Conservation (phyloP, 2,329 filamentous ascomycete species). For the Trichoderma sp. region DNA sequence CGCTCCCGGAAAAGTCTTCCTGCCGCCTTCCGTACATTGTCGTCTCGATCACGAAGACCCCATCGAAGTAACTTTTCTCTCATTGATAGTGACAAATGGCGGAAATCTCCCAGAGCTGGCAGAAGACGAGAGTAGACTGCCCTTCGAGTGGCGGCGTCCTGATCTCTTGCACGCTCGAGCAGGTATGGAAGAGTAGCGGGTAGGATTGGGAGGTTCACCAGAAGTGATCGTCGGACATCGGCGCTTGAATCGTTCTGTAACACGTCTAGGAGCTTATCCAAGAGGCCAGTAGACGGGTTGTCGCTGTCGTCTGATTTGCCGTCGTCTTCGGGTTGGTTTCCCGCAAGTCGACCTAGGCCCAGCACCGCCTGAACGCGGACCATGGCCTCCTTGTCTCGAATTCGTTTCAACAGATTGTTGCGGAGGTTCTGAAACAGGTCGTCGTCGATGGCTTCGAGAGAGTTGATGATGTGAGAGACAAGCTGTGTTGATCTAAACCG, state of each 20-base stretch:
- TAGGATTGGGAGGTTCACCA: slow-evolving; percentile 86
- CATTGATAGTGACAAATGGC: slow-evolving; percentile 89
- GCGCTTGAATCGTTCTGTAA: slow-evolving; percentile 93
- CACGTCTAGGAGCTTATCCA: slow-evolving; percentile 81
- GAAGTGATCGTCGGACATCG: slow-evolving; percentile 82
- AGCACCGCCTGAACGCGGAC: slow-evolving; percentile 90
- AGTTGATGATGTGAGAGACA: slow-evolving; percentile 88
- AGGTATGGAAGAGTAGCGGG: slow-evolving; percentile 81
- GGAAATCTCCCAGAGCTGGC: slow-evolving; percentile 88
- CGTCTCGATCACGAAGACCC: slow-evolving; percentile 91
- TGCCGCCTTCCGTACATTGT: slow-evolving; percentile 88
- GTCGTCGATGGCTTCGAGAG: slow-evolving; percentile 86
- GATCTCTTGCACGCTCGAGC: slow-evolving; percentile 84
- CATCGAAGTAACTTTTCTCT: slow-evolving; percentile 92
- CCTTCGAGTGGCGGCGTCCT: slow-evolving; percentile 78
- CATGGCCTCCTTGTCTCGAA: slow-evolving; percentile 90
- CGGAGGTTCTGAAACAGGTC: slow-evolving; percentile 82
- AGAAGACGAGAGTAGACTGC: slow-evolving; percentile 85
- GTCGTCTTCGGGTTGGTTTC: slow-evolving; percentile 70
- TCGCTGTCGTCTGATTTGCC: slow-evolving; percentile 69
- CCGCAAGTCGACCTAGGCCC: slow-evolving; percentile 80
- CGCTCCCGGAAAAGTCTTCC: slow-evolving; percentile 86
- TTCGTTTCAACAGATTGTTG: slow-evolving; percentile 74
- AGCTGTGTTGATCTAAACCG: slow-evolving; percentile 88
- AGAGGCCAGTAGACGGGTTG: slow-evolving; percentile 62